These are phyloP conservation scores for Tetracladium maxilliforme DNA, from an alignment of 2,329 filamentous ascomycete species.

Conservation along the genomic window DNA sequence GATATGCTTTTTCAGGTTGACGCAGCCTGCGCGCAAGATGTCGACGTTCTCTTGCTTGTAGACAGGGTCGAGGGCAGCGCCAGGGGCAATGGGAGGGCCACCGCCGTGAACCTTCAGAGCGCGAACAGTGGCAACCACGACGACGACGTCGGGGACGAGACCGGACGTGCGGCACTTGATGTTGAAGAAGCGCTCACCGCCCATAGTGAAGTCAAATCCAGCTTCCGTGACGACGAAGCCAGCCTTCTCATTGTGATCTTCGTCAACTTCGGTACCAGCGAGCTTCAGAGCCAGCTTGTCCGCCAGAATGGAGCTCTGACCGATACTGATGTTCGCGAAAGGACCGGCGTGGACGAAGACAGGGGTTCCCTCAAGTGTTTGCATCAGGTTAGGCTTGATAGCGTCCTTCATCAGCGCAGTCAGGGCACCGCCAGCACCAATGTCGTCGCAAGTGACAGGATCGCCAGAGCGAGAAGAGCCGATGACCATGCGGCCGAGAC, in stretches of 20 bases:
- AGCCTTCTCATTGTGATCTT: conserved; percentile 67
- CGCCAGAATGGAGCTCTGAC: conserved; percentile 86
- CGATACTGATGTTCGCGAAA: conserved; percentile 97
- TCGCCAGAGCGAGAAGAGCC: conserved; percentile 76
- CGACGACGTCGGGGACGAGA: conserved; percentile 81
- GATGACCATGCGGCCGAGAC: conserved; percentile 90
- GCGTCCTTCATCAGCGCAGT: conserved; percentile 95
- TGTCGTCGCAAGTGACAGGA: conserved; percentile 88
- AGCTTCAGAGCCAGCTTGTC: conserved; percentile 95
- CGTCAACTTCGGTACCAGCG: conserved; percentile 82
- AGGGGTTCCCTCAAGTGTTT: conserved; percentile 90
- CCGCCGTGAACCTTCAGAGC: conserved; percentile 96
- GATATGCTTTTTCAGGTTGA: conserved; percentile 94
- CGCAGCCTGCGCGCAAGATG: conserved; percentile 73
- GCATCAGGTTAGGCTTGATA: conserved; percentile 98
- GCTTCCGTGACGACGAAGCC: conserved; percentile 95
- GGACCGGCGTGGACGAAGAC: conserved; percentile 96
- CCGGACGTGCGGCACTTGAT: conserved; percentile 97
- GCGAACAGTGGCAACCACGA: conserved; percentile 89
- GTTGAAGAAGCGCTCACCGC: conserved; percentile 98
- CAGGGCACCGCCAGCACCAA: conserved; percentile 82
- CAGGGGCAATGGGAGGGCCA: conserved; percentile 83
- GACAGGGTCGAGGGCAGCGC: conserved; percentile 69
- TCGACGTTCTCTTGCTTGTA: conserved; percentile 93
- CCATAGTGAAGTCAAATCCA: conserved; percentile 99